Conservation (phyloP, 371 early-diverging fungal genomes). For the Thermomucor indicae-seudaticae region DNA sequence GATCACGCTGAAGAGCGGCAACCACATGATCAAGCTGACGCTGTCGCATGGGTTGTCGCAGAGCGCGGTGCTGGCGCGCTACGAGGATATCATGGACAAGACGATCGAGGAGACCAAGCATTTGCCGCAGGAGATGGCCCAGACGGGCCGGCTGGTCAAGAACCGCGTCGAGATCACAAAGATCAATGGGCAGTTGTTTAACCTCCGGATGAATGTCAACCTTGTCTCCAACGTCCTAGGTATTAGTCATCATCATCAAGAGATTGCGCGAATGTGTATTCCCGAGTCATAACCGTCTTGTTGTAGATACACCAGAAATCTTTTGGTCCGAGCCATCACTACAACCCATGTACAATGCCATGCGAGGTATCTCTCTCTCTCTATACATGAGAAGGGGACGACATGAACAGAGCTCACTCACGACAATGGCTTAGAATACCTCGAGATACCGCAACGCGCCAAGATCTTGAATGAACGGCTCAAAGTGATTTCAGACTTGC, state of each 20-base stretch:
- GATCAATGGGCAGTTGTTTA: slow-evolving; percentile 75
- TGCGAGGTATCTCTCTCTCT: too few relatives aligned
- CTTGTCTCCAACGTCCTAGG: slow-evolving; percentile 52
- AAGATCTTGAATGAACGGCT: slow-evolving; percentile 81
- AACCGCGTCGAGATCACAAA: slow-evolving; percentile 70
- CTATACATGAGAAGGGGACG: too few relatives aligned
- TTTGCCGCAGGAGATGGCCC: slow-evolving; percentile 48
- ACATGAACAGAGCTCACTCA: not conserved
- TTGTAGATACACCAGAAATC: slow-evolving; percentile 50
- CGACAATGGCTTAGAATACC: slow-evolving; percentile 33
- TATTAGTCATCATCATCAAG: too few relatives aligned
- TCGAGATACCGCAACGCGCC: slow-evolving; percentile 83
- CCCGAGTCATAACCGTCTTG: not conserved
- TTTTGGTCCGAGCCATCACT: slow-evolving; percentile 55
- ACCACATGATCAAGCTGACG: slow-evolving; percentile 79
- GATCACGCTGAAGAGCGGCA: slow-evolving; percentile 69
- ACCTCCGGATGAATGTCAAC: slow-evolving; percentile 54
- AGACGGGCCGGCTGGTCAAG: slow-evolving; percentile 44
- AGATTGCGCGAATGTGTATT: not conserved
- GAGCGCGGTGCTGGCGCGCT: slow-evolving; percentile 65
- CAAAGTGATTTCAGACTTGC: slow-evolving; percentile 73
- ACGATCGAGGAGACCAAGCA: slow-evolving; percentile 61
- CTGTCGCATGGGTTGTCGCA: slow-evolving; percentile 66
- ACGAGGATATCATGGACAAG: slow-evolving; percentile 65
- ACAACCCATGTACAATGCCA: slow-evolving; percentile 50